Percentiles rank a stretch among this genome's conserved stretches.
phyloP scores from a whole-genome alignment of 805 yeast species.

The Myxozyma nipponensis region DNA sequence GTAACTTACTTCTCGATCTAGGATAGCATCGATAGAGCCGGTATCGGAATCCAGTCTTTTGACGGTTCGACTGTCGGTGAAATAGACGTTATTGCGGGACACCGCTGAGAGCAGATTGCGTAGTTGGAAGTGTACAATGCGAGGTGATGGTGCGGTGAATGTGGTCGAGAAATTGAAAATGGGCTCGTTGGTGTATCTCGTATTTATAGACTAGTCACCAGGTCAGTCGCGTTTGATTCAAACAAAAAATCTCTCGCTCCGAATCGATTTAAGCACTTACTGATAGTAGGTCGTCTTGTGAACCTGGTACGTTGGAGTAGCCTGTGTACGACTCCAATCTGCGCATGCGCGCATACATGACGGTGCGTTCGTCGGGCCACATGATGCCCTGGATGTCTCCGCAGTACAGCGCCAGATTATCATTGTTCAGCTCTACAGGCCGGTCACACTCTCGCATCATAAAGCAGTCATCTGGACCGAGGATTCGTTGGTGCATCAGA shows the following conservation, averaged over 20 bases:
- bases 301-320: constrained; percentile 17
- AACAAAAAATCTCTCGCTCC: too few relatives aligned
- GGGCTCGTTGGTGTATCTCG: constrained; percentile 14
- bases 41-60: constrained; percentile 32
- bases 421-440: constrained; percentile 3
- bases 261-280: constrained; percentile 3
- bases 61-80: constrained; percentile 32
- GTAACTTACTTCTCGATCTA: constrained; percentile 14
- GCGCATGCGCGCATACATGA: constrained; percentile 17
- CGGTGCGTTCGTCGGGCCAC: constrained; percentile 13
- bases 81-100: constrained; percentile 32
- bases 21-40: constrained; percentile 26
- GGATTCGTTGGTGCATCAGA: constrained; percentile 6
- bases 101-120: constrained; percentile 48
- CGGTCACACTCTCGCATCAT: constrained; percentile 2
- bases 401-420: neutral
- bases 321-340: constrained; percentile 18
- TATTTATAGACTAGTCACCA: constrained; percentile 4
- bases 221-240: neutral
- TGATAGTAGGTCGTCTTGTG: constrained; percentile 13
- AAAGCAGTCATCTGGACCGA: constrained; percentile 3
- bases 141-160: constrained; percentile 41
- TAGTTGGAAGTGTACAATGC: constrained; percentile 55
- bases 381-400: constrained; percentile 10
- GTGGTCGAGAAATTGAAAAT: constrained; percentile 11